Conservation (phyloP, 2,329 filamentous ascomycete species). For the Aspergillus sp. region DNA sequence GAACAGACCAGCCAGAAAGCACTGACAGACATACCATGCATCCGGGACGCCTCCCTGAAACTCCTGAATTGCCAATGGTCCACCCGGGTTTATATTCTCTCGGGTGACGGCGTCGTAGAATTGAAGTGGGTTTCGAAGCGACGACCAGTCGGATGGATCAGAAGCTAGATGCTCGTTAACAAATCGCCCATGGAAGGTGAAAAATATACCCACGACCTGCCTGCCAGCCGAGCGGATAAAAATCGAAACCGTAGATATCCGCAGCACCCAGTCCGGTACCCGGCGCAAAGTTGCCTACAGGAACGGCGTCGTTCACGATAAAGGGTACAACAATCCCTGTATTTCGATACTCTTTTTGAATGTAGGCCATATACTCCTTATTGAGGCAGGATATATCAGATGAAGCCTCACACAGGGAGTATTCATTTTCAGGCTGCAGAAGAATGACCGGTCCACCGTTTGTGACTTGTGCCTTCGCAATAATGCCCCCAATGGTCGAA, state of each 20-base stretch:
- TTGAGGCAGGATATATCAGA: conserved; percentile 54
- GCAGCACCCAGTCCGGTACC: conserved; percentile 38
- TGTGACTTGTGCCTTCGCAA: conserved; percentile 64
- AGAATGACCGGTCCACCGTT: conserved; percentile 76
- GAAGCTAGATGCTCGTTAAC: background rate
- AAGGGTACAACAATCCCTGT: conserved; percentile 70
- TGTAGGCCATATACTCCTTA: conserved; percentile 64
- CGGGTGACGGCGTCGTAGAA: background rate
- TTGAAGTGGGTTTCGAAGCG: background rate
- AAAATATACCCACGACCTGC: background rate
- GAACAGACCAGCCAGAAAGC: background rate
- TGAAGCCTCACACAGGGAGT: conserved; percentile 44
- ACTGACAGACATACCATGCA: background rate
- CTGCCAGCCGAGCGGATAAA: conserved; percentile 4
- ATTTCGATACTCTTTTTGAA: conserved; percentile 63
- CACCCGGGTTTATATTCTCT: conserved; percentile 1
- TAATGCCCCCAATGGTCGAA: conserved; percentile 58
- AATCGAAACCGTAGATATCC: conserved; percentile 50
- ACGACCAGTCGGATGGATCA: no score
- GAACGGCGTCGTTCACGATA: conserved; percentile 67
- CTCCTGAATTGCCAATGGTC: conserved; percentile 4
- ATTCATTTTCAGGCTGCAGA: conserved; percentile 78
- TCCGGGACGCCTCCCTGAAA: conserved; percentile 6
- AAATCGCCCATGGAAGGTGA: background rate
- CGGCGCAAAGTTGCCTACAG: conserved; percentile 61